Evolutionary conservation across 2,329 filamentous ascomycete genomes (phyloP), one percentile per base, ranked within the genome.

Genomic region (Rutstroemia sp.): DNA sequence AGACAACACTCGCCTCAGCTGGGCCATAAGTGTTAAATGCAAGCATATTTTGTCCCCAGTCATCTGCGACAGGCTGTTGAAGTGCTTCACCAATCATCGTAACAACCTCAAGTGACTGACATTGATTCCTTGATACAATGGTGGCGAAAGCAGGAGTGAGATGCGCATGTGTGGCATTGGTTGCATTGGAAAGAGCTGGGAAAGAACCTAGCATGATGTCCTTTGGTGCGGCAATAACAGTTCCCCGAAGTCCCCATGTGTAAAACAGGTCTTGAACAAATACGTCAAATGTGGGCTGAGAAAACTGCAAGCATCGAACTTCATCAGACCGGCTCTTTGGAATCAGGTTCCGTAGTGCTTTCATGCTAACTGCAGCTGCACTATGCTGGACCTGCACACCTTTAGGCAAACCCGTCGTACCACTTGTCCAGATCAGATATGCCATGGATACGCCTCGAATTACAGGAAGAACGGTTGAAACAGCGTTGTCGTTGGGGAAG

Each of bases 1-100:
- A 57, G 23, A 47, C 54, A 27, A 64, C 56, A 9, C 57, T 57
- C 34, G 42, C 52, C 58, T 61, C 27, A 50, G 46, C 39, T 19
- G 34, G 25, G 42, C 42, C 42, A 47, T 53, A 53, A 25, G 51
- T 53, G 16, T 53, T 47, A 25, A 37, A 46, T 6, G 38, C 23
- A 6, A 37, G 27, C 14, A 53, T 45, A 19, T 53, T n/a, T 4
- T n/a, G n/a, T 4, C 81, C 0, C 56, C 56, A 57, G 17, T 54
- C 38, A 16, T 48, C 17, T 2, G 46, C 45, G 4, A 44, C 37
- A 6, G 21, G n/a, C 6, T 30, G 21, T 19, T 44, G 21, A 4
- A 54, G 17, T n/a, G 44, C 51, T 27, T 57, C 56, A 14, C 56
- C 56, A 37, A 46, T 52, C 37, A 54, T 30, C 8, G 38, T 44